phyloP scores from a whole-genome alignment of 225 moss, liverwort and hornwort species.

The Pseudoscleropodium purum region DNA sequence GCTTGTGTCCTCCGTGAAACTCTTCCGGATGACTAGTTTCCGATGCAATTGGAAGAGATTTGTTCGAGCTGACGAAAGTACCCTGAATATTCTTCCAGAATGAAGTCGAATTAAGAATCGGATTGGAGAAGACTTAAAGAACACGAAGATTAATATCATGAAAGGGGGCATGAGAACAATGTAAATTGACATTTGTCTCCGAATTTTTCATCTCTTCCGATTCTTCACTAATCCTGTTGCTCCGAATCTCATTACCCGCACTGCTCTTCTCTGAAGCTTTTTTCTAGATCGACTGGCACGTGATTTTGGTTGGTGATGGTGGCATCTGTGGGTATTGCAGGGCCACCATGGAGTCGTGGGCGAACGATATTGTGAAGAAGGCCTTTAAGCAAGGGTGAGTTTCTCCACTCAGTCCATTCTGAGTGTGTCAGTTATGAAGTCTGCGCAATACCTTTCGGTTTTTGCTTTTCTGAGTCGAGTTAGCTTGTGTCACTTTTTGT shows the following conservation, averaged over 20 bases:
- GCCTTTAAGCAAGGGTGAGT: conserved; percentile 50
- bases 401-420: not conserved
- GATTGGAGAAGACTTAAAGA: not conserved
- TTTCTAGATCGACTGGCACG: not conserved
- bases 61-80: not conserved
- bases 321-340: not conserved
- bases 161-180: conserved; percentile 10
- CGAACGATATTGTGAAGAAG: conserved; percentile 56
- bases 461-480: not conserved
- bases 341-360: conserved; percentile 52
- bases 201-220: not conserved
- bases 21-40: not conserved
- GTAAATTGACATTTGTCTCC: not conserved
- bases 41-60: not conserved
- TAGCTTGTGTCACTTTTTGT: not conserved
- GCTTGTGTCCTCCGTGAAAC: not conserved
- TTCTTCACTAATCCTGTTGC: too few relatives aligned
- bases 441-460: not conserved
- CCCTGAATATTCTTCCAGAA: not conserved
- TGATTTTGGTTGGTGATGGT: not conserved
- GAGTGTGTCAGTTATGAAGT: not conserved
- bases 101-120: not conserved
- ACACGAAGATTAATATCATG: not conserved
- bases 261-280: not conserved
- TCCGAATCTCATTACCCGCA: too few relatives aligned